Evolutionary conservation across 179 eudicot species (phyloP).

Genomic region (Pouteria campechiana): DNA sequence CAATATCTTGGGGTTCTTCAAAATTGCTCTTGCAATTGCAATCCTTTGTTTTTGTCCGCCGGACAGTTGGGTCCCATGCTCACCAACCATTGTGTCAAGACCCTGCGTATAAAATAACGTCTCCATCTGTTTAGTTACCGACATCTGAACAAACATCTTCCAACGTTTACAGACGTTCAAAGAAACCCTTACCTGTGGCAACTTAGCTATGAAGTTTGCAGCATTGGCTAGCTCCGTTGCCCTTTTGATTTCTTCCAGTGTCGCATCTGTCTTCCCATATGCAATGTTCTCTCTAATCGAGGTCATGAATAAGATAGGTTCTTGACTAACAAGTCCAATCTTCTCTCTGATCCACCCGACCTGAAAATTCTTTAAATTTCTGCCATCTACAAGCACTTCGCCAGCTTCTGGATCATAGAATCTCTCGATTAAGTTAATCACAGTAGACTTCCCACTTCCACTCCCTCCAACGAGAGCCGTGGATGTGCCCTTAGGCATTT

Average conservation of each 20-base stretch:
- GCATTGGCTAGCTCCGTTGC: conserved; percentile 84
- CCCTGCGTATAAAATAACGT: conserved; percentile 20
- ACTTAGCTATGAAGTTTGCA: conserved; percentile 68
- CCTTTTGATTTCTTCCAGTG: conserved; percentile 44
- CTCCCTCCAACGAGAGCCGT: conserved; percentile 88
- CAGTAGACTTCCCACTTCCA: conserved; percentile 89
- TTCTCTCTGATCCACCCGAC: conserved; percentile 60
- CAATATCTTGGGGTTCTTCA: conserved; percentile 67
- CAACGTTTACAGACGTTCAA: neutral
- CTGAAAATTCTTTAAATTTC: conserved; percentile 43
- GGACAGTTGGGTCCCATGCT: conserved; percentile 78
- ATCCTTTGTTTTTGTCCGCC: conserved; percentile 94
- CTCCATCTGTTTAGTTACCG: neutral
- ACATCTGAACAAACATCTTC: neutral
- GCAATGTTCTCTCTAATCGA: conserved; percentile 53
- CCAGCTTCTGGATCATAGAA: conserved; percentile 94
- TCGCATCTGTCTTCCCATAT: conserved; percentile 68
- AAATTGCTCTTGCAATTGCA: conserved; percentile 83
- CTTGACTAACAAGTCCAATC: conserved; percentile 84
- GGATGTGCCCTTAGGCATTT: conserved; percentile 54
- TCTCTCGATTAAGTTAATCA: conserved; percentile 67
- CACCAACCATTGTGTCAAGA: conserved; percentile 86
- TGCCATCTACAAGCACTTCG: conserved; percentile 60
- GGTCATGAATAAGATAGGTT: conserved; percentile 63
- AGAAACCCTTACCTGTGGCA: conserved; percentile 38